Conservation (phyloP, 208 protist genomes). For the Acanthamoeba rhysodes region DNA sequence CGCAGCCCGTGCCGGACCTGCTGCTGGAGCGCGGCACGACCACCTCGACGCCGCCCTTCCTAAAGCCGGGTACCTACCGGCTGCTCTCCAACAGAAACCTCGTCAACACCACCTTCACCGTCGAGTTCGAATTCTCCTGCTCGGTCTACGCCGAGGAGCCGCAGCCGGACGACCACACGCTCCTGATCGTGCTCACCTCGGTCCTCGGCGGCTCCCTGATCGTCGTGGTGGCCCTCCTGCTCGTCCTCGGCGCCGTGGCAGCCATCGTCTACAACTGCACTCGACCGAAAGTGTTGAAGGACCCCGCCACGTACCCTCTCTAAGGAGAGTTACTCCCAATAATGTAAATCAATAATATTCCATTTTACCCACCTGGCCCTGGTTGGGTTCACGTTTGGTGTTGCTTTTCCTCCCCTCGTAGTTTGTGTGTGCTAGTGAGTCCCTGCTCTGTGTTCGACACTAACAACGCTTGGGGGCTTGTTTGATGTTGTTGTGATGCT, state of each 20-base stretch:
- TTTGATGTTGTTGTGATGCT: too few relatives aligned
- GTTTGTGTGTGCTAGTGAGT: too few relatives aligned
- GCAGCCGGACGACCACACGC: neutral
- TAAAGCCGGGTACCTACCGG: slow-evolving; percentile 45
- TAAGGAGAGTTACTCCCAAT: too few relatives aligned
- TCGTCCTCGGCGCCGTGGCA: neutral
- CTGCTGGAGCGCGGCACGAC: slow-evolving; percentile 37
- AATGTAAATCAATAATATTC: too few relatives aligned
- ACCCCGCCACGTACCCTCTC: neutral
- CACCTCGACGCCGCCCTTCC: neutral
- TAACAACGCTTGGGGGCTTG: too few relatives aligned
- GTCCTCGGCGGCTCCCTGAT: neutral
- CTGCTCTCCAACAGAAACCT: slow-evolving; percentile 49
- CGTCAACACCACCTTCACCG: slow-evolving; percentile 48
- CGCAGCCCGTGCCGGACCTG: slow-evolving; percentile 37
- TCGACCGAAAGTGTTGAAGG: neutral
- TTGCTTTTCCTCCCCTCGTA: too few relatives aligned
- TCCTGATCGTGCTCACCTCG: slow-evolving; percentile 37
- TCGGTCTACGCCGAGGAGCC: slow-evolving; percentile 16
- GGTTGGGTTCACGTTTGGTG: too few relatives aligned
- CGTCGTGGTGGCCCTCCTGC: neutral
- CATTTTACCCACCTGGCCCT: too few relatives aligned
- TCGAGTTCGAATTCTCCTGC: neutral
- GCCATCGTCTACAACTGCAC: slow-evolving; percentile 46
- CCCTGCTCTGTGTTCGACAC: too few relatives aligned